Conservation (phyloP, 2,329 filamentous ascomycete genomes). For the Lojkania enalia region DNA sequence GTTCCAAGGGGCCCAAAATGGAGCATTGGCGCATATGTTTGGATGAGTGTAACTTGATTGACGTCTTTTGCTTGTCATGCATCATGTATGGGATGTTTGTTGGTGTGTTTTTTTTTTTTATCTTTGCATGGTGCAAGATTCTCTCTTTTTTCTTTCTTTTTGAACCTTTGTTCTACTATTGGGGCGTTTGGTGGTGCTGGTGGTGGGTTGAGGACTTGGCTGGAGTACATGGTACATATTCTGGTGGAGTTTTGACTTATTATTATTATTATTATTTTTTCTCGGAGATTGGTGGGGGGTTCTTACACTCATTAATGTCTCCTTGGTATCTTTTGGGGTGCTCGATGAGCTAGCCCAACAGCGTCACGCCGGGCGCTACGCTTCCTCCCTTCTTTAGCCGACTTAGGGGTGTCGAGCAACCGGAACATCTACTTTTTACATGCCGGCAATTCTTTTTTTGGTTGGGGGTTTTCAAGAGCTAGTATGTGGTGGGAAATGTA, state of each 20-base stretch:
- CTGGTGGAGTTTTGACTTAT: not conserved
- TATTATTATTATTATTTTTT: too few species aligned
- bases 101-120: not conserved
- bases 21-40: not conserved
- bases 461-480: too few species aligned
- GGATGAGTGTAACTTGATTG: not conserved
- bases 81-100: not conserved
- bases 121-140: not conserved
- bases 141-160: not conserved
- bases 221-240: too few species aligned
- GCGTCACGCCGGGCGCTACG: constrained; percentile 7
- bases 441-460: too few species aligned
- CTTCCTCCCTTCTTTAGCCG: constrained; percentile 1
- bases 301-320: not conserved
- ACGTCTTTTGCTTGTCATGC: not conserved
- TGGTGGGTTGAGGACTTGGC: too few species aligned
- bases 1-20: too few species aligned
- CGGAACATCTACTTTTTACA: too few species aligned
- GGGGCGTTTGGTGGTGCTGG: not conserved
- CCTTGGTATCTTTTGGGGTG: not conserved
- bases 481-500: too few species aligned
- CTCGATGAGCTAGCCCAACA: not conserved
- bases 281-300: not conserved
- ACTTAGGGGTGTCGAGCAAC: too few species aligned
- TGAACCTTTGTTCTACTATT: not conserved